Percentiles rank a stretch among this genome's conserved stretches.
Conservation (phyloP, 2,329 filamentous ascomycete species). For the Xylaria sp. region DNA sequence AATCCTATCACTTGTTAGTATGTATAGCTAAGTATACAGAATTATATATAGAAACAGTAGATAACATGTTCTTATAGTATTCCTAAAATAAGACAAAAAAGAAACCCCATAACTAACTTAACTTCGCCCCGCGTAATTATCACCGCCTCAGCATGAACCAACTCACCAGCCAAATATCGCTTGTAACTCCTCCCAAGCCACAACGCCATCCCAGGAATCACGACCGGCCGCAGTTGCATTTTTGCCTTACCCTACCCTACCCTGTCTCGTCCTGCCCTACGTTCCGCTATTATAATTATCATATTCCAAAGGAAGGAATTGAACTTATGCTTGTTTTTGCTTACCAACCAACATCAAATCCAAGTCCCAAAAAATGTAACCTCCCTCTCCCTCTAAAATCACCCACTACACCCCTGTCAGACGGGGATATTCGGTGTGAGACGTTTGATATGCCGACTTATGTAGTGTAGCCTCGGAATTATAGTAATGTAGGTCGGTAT, state of each 20-base stretch:
- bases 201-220: no score
- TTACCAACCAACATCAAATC: conserved; percentile 3
- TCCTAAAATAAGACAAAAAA: no score
- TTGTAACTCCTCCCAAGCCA: no score
- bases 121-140: background rate
- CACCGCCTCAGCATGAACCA: background rate
- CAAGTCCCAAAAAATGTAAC: background rate
- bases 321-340: background rate
- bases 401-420: conserved; percentile 3
- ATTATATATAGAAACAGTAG: no score
- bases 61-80: no score
- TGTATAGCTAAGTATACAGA: no score
- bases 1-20: no score
- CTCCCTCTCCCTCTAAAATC: no score
- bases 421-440: conserved; percentile 13
- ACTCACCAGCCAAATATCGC: background rate
- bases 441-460: conserved; percentile 7
- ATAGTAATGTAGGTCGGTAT: background rate
- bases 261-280: background rate
- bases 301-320: no score
- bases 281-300: background rate
- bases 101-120: no score
- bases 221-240: background rate
- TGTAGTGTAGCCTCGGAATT: background rate
- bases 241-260: no score